A percentile compares a stretch with the other conserved stretches of the same genome.
Evolutionary conservation across 192 early-diverging fungal genomes (phyloP).

Genomic region (Coemansia sp.): DNA sequence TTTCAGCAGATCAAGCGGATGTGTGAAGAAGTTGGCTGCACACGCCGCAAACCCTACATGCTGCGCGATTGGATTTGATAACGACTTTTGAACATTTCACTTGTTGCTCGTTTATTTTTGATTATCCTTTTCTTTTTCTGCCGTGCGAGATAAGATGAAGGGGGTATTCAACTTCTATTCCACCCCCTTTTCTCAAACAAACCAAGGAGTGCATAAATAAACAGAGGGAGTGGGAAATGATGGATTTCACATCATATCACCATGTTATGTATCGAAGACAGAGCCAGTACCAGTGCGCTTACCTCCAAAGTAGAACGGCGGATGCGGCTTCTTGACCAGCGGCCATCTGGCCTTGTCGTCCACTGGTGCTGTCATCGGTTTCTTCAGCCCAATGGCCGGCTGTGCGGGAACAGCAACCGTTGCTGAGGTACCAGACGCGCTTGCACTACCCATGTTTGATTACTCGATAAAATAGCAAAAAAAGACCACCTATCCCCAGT

Average conservation of each 20-base stretch:
- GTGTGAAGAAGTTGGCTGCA: conserved; percentile 61
- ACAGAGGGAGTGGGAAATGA: too few species aligned
- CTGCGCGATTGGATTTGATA: not conserved
- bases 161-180: not conserved
- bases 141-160: not conserved
- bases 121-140: not conserved
- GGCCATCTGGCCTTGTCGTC: conserved; percentile 23
- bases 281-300: conserved; percentile 2
- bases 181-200: not conserved
- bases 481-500: too few species aligned
- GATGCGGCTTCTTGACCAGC: conserved; percentile 42
- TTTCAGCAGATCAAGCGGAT: conserved; percentile 86
- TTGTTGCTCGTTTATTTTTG: too few species aligned
- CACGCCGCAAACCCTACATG: conserved; percentile 51
- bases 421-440: not conserved
- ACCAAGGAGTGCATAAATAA: too few species aligned
- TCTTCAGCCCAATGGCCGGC: not conserved
- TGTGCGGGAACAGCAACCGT: conserved; percentile 3
- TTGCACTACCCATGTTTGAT: not conserved
- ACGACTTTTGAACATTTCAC: not conserved
- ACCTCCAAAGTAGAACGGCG: conserved; percentile 51
- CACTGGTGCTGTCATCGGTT: not conserved
- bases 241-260: not conserved
- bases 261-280: not conserved
- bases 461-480: too few species aligned